These are phyloP conservation scores for Chaetothyriales sp. DNA, from an alignment of 2,329 filamentous ascomycete genomes.

Conservation along the genomic window DNA sequence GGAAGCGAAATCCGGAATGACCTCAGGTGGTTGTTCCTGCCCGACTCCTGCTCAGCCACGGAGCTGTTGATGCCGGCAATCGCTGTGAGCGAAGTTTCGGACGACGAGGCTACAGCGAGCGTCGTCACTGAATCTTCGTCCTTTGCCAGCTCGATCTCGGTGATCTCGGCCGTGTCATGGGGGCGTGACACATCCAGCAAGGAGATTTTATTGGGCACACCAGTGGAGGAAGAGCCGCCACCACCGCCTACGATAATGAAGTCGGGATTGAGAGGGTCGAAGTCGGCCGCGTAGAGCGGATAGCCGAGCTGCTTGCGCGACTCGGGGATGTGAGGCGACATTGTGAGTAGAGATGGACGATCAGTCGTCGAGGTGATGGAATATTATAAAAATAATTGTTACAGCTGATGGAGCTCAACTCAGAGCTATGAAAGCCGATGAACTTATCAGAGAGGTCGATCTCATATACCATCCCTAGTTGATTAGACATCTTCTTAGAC, in stretches of 20 bases:
- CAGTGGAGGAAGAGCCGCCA: constrained; percentile 65
- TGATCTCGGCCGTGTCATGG: constrained; percentile 46
- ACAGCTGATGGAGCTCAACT: too few species aligned
- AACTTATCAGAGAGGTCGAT: too few species aligned
- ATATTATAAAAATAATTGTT: not conserved
- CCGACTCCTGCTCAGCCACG: constrained; percentile 52
- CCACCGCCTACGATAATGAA: constrained; percentile 73
- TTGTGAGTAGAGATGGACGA: not conserved
- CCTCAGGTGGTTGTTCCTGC: constrained; percentile 72
- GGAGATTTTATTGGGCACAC: constrained; percentile 71
- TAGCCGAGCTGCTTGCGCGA: constrained; percentile 45
- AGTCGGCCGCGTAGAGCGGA: constrained; percentile 75
- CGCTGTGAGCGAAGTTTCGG: constrained; percentile 36
- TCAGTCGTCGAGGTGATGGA: not conserved
- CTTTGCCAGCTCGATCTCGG: constrained; percentile 62
- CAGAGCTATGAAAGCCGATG: too few species aligned
- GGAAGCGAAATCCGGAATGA: constrained; percentile 51
- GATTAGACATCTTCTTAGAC: too few species aligned
- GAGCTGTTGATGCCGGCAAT: constrained; percentile 78
- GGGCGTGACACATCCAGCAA: constrained; percentile 56
- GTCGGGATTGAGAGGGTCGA: constrained; percentile 63
- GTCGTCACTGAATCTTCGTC: constrained; percentile 84
- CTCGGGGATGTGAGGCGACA: constrained; percentile 11
- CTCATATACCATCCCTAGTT: too few species aligned
- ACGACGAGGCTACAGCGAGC: constrained; percentile 53